Evolutionary conservation across 2,329 filamentous ascomycete species (phyloP), one percentile per base, ranked within the genome.

Genomic region (Atkinsonella texensis): DNA sequence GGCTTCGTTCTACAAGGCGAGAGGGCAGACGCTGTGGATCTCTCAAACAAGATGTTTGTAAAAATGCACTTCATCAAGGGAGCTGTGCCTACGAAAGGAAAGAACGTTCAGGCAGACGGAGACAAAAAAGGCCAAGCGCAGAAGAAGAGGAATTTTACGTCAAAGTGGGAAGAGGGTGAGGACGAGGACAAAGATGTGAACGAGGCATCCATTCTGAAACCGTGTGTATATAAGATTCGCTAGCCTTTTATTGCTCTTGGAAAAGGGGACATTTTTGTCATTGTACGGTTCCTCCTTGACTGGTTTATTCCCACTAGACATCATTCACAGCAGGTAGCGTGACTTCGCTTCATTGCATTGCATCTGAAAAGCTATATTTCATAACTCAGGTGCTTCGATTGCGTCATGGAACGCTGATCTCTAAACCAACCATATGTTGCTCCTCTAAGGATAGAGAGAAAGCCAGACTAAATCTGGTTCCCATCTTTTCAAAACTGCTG

Each of bases 11-110:
- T 96, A 32, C 85, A 85, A 59, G 80, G 80, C 9, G 79, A 77
- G 59, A 77, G 72, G 56, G 68, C 67, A 23, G 63, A 67, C 46
- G 80, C 84, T 0, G 76, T 95, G 10, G 89, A 98, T 70, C 72
- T 94, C 62, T 80, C 78, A 52, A 98, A 98, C 71, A 94, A 86
- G 71, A 98, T 98, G 93, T 98, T 98, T 72, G 91, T 97, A 59
- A 88, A 85, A 71, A 91, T 98, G 89, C 82, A 85, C 60, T 98
- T 98, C 68, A 74, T 90, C 60, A 98, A 97, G 72, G 81, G 78
- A n/a, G 81, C 81, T 18, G 72, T 81, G 44, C 85, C 90, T 0
- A 76, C 76, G 2, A 84, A 82, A 64, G 89, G 89, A 23, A 94
- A 95, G 71, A 81, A 85, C 57, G 80, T 74, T 13, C 74, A 70